phyloP scores from a whole-genome alignment of 2,329 filamentous ascomycete species.

The Xylariaceae sp. region DNA sequence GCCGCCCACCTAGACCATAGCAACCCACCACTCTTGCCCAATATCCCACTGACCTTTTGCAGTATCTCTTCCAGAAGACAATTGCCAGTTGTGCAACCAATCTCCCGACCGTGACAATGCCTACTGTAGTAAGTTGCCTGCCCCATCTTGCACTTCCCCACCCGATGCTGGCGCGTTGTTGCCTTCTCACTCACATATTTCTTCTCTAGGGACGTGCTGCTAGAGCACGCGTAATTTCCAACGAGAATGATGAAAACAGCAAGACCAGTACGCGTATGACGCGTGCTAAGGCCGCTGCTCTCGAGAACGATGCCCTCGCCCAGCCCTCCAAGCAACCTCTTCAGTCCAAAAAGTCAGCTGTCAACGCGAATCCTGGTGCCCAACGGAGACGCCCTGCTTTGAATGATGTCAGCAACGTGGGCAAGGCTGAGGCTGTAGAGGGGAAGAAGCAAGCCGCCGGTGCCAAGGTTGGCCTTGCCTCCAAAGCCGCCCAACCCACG shows the following conservation, averaged over 20 bases:
- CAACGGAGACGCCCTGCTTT: slow-evolving; percentile 73
- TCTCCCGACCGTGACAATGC: slow-evolving; percentile 22
- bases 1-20: slow-evolving; percentile 5
- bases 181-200: slow-evolving; percentile 5
- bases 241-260: slow-evolving; percentile 92
- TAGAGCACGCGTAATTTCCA: slow-evolving; percentile 68
- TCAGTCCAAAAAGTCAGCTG: slow-evolving; percentile 61
- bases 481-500: slow-evolving; percentile 75
- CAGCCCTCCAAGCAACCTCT: slow-evolving; percentile 54
- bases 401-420: slow-evolving; percentile 92
- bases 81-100: slow-evolving; percentile 7
- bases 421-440: slow-evolving; percentile 64
- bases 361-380: slow-evolving; percentile 39
- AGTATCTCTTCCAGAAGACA: slow-evolving; percentile 10
- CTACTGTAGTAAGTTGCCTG: slow-evolving; percentile 28
- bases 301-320: slow-evolving; percentile 53
- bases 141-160: neutral
- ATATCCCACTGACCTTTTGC: slow-evolving; percentile 4
- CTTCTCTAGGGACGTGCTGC: slow-evolving; percentile 54
- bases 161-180: neutral
- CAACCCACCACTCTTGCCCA: neutral
- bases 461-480: slow-evolving; percentile 61
- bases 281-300: slow-evolving; percentile 80
- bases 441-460: slow-evolving; percentile 61
- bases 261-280: slow-evolving; percentile 73